Conservation (phyloP, 371 early-diverging fungal species). For the Lichtheimia ramosa region DNA sequence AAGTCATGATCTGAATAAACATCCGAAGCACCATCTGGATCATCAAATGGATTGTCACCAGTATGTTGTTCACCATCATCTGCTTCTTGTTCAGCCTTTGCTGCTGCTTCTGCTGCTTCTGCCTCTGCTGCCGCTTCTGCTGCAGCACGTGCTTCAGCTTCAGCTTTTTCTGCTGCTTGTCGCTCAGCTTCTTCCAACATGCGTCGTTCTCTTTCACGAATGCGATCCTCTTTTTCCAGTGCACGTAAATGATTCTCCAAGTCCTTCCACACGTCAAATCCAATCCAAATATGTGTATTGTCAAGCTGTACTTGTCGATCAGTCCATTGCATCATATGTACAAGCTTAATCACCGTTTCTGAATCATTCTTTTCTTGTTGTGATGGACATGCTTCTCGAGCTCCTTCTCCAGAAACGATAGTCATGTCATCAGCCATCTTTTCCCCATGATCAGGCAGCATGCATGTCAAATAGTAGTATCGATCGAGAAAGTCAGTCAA, state of each 20-base stretch:
- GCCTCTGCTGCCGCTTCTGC: constrained; percentile 29
- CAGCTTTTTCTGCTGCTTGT: constrained; percentile 18
- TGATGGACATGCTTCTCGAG: too few relatives aligned
- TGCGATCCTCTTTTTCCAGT: constrained; percentile 66
- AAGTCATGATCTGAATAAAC: constrained; percentile 23
- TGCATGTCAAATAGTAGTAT: constrained; percentile 35
- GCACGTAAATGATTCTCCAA: constrained; percentile 74
- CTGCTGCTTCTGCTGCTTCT: constrained; percentile 30
- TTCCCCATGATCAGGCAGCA: constrained; percentile 7
- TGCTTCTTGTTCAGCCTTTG: background rate
- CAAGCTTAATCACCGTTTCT: background rate
- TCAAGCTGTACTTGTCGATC: constrained; percentile 42
- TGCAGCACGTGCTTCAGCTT: constrained; percentile 30
- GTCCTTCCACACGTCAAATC: constrained; percentile 71
- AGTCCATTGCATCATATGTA: constrained; percentile 40
- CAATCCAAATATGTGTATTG: constrained; percentile 52
- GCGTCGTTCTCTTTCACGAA: constrained; percentile 30
- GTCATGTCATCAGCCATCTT: background rate
- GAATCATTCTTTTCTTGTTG: background rate
- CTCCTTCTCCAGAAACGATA: too few relatives aligned
- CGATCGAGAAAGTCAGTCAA: constrained; percentile 59
- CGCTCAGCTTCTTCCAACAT: constrained; percentile 29
- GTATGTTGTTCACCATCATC: constrained; percentile 20
- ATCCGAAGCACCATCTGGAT: constrained; percentile 28
- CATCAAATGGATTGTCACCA: constrained; percentile 30